Evolutionary conservation across 495 filamentous ascomycete genomes (phyloP).

Genomic region (Umbilicaria muhlenbergii): DNA sequence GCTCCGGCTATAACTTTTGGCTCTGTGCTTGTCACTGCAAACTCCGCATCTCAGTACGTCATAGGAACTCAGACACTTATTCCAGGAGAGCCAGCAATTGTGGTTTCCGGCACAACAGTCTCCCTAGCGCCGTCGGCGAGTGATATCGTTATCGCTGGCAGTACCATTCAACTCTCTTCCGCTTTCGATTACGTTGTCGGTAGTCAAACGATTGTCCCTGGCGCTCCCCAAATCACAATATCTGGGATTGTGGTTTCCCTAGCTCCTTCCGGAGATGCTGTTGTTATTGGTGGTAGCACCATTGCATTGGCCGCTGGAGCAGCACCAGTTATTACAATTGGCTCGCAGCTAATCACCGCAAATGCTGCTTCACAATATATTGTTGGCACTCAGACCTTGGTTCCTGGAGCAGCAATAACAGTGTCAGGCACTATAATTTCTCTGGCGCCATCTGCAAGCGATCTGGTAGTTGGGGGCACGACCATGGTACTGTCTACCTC

Average conservation of each 20-base stretch:
- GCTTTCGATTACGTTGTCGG: background rate
- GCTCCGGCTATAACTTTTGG: background rate
- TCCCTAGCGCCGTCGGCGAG: slow-evolving; percentile 1
- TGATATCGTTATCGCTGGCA: slow-evolving; percentile 5
- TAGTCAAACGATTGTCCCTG: background rate
- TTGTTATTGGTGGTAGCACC: background rate
- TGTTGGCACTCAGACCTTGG: background rate
- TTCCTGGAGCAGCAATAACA: background rate
- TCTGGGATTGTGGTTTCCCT: background rate
- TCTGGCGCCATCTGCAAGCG: background rate
- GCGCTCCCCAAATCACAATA: background rate
- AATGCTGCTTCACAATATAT: background rate
- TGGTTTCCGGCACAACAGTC: slow-evolving; percentile 3
- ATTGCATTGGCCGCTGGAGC: background rate
- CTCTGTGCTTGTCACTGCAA: background rate
- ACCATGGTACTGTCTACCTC: background rate
- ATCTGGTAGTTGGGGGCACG: slow-evolving; percentile 4
- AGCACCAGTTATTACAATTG: background rate
- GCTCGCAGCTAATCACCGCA: background rate
- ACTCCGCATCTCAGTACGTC: background rate
- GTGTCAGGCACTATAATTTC: background rate
- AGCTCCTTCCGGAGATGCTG: background rate
- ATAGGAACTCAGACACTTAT: background rate
- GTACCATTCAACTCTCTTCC: background rate
- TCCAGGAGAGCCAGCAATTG: background rate